Conservation (phyloP, 768 basidiomycete species). For the Favolaschia claudopus region DNA sequence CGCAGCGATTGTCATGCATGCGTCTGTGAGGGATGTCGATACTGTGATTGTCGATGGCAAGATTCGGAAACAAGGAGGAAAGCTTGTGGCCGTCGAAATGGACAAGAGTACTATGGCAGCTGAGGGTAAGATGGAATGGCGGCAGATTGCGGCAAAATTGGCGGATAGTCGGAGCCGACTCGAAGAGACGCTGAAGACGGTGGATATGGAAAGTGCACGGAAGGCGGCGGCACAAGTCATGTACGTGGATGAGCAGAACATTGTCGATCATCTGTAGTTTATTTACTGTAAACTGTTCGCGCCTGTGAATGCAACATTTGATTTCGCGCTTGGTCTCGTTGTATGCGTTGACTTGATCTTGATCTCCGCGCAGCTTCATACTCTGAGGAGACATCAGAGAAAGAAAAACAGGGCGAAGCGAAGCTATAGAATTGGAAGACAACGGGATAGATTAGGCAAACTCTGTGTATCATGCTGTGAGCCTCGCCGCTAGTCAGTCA, state of each 20-base stretch:
- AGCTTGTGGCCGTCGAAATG: constrained; percentile 7
- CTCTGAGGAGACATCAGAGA: too few relatives aligned
- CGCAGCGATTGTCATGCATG: constrained; percentile 20
- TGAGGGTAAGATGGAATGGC: not conserved
- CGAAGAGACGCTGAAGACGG: not conserved
- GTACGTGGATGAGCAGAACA: not conserved
- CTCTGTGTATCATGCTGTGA: too few relatives aligned
- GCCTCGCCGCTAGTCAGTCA: too few relatives aligned
- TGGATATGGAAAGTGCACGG: not conserved
- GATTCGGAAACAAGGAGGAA: constrained; percentile 15
- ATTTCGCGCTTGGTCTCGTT: too few relatives aligned
- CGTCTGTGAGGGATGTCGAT: constrained; percentile 23
- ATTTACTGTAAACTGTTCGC: too few relatives aligned
- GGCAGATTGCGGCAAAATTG: not conserved
- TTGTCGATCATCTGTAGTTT: constrained; percentile 3
- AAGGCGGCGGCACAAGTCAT: not conserved
- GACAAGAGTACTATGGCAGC: not conserved
- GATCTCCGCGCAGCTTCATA: too few relatives aligned
- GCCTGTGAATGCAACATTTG: too few relatives aligned
- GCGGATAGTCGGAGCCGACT: not conserved
- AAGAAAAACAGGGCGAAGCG: too few relatives aligned
- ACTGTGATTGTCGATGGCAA: constrained; percentile 25
- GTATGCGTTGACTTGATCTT: too few relatives aligned
- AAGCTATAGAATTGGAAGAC: too few relatives aligned
- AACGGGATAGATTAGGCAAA: too few relatives aligned